These are phyloP conservation scores for Trametes versicolor DNA, from an alignment of 1,284 basidiomycete species.

Conservation along the genomic window DNA sequence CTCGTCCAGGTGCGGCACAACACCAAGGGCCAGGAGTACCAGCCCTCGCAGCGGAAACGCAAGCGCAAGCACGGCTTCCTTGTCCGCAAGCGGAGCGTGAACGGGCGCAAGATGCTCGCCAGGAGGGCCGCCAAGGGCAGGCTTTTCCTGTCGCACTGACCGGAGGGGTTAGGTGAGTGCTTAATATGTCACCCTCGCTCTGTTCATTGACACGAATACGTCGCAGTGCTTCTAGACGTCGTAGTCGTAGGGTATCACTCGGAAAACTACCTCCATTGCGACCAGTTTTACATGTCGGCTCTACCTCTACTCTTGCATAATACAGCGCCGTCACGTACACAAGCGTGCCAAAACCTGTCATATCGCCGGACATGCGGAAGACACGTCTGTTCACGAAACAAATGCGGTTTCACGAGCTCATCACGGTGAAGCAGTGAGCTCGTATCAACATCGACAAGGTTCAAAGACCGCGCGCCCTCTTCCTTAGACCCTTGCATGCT, in stretches of 20 bases:
- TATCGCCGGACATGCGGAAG: no score
- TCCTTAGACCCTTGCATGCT: no score
- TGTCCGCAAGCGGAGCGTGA: conserved; percentile 67
- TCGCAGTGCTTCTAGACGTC: background rate
- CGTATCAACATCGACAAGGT: no score
- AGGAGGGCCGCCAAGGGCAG: conserved; percentile 51
- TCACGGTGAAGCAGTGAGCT: no score
- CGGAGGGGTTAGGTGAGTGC: conserved; percentile 5
- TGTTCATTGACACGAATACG: background rate
- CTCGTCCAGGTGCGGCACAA: conserved; percentile 57
- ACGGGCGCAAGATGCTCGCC: conserved; percentile 67
- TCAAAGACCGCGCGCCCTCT: no score
- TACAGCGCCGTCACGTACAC: background rate
- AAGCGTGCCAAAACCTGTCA: background rate
- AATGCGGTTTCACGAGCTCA: no score
- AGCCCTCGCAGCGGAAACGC: conserved; percentile 88
- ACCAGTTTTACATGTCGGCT: background rate
- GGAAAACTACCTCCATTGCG: background rate
- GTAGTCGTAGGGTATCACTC: no score
- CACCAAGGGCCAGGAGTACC: conserved; percentile 80
- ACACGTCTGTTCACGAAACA: no score
- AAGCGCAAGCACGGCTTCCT: conserved; percentile 93
- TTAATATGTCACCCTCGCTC: background rate
- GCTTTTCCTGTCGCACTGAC: conserved; percentile 52
- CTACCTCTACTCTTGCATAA: conserved; percentile 25